These are phyloP conservation scores for Chlorella vulgaris DNA, from an alignment of 139 green algal genomes.

Conservation along the genomic window DNA sequence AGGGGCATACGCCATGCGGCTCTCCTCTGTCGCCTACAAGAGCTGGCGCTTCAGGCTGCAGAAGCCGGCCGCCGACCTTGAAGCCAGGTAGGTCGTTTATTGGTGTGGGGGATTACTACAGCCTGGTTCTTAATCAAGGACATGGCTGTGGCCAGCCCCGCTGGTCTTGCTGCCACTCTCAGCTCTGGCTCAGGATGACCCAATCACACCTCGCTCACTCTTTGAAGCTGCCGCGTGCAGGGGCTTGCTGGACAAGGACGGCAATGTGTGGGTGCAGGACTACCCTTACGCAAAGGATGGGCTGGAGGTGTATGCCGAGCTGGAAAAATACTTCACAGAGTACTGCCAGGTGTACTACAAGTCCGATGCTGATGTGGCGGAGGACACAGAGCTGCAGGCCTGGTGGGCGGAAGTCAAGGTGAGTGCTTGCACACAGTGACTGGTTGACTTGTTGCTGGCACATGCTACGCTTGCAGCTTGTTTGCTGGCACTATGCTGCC, in stretches of 20 bases:
- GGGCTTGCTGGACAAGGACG: not conserved
- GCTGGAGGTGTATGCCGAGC: slow-evolving; percentile 24
- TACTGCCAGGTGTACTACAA: slow-evolving; percentile 58
- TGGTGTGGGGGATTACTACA: no score
- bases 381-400: slow-evolving; percentile 51
- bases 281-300: slow-evolving; percentile 55
- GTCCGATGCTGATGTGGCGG: slow-evolving; percentile 26
- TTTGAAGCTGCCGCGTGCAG: not conserved
- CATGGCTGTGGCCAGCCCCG: no score
- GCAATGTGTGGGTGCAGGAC: slow-evolving; percentile 25
- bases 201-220: not conserved
- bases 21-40: slow-evolving; percentile 36
- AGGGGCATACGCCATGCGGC: slow-evolving; percentile 33
- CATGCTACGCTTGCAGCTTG: not conserved
- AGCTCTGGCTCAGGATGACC: not conserved
- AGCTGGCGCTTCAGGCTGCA: slow-evolving; percentile 3
- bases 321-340: slow-evolving; percentile 24
- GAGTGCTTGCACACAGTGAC: not conserved
- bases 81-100: slow-evolving; percentile 11
- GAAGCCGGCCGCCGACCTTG: slow-evolving; percentile 21
- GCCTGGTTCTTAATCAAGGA: no score
- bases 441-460: not conserved
- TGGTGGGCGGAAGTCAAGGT: slow-evolving; percentile 50
- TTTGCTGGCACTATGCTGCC: no score
- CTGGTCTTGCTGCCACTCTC: no score